These are phyloP conservation scores for Botryotinia narcissicola DNA, from an alignment of 2,329 filamentous ascomycete genomes.

Conservation along the genomic window DNA sequence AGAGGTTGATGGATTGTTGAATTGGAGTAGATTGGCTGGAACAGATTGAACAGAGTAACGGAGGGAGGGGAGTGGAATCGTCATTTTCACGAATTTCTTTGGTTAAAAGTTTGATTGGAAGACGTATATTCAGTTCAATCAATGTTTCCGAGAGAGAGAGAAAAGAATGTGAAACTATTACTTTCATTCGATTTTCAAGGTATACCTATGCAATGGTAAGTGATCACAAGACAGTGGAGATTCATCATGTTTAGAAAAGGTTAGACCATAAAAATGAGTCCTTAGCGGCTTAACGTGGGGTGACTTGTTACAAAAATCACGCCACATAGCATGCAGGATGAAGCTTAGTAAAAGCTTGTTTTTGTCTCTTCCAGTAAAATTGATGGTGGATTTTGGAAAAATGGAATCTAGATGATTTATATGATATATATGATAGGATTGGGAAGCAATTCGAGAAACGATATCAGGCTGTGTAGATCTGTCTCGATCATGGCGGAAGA, in stretches of 20 bases:
- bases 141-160: not conserved
- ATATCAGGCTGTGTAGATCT: not conserved
- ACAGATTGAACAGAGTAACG: conserved; percentile 6
- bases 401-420: not conserved
- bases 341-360: not conserved
- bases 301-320: conserved; percentile 19
- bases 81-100: conserved; percentile 1
- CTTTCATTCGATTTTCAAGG: not conserved
- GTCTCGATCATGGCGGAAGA: not conserved
- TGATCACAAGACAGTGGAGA: conserved; percentile 9
- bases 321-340: conserved; percentile 20
- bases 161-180: not conserved
- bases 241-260: not conserved
- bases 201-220: not conserved
- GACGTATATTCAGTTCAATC: not conserved
- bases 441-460: not conserved
- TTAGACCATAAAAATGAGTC: not conserved
- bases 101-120: not conserved
- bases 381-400: not conserved
- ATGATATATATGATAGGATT: not conserved
- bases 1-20: not conserved
- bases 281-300: not conserved
- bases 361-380: not conserved
- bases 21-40: conserved; percentile 1
- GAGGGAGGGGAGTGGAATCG: conserved; percentile 12